phyloP scores from a whole-genome alignment of 495 filamentous ascomycete genomes.

The Podospora bellae-mahoneyi region DNA sequence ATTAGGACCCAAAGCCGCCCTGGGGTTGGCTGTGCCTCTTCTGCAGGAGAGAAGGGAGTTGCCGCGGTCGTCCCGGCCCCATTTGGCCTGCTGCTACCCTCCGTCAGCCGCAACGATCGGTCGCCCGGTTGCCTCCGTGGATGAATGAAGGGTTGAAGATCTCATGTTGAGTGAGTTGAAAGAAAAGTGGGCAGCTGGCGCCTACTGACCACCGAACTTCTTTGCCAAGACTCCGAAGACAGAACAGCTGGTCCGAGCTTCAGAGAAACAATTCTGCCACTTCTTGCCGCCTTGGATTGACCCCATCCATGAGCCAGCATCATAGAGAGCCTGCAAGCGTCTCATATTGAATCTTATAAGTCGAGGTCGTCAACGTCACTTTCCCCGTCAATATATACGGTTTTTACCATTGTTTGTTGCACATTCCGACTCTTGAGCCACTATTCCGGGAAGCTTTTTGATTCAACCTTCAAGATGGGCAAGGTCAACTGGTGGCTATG shows the following conservation, averaged over 20 bases:
- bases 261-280: slow-evolving; percentile 14
- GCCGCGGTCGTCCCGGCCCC: background rate
- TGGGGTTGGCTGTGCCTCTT: background rate
- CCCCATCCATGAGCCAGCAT: slow-evolving; percentile 8
- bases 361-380: background rate
- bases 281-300: slow-evolving; percentile 21
- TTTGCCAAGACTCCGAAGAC: background rate
- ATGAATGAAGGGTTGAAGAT: background rate
- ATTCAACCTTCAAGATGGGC: slow-evolving; percentile 20
- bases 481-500: slow-evolving; percentile 40
- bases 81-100: background rate
- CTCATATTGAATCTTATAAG: slow-evolving; percentile 2
- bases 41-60: slow-evolving; percentile 11
- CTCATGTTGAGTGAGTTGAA: background rate
- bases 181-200: background rate
- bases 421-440: background rate
- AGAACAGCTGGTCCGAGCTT: slow-evolving; percentile 10
- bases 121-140: background rate
- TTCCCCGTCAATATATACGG: background rate
- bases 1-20: slow-evolving; percentile 6
- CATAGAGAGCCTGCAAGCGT: slow-evolving; percentile 10
- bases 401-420: background rate
- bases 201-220: background rate
- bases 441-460: background rate
- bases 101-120: slow-evolving; percentile 1